These are phyloP conservation scores for Lactarius sanguifluus DNA, from an alignment of 768 basidiomycete genomes.

Conservation along the genomic window DNA sequence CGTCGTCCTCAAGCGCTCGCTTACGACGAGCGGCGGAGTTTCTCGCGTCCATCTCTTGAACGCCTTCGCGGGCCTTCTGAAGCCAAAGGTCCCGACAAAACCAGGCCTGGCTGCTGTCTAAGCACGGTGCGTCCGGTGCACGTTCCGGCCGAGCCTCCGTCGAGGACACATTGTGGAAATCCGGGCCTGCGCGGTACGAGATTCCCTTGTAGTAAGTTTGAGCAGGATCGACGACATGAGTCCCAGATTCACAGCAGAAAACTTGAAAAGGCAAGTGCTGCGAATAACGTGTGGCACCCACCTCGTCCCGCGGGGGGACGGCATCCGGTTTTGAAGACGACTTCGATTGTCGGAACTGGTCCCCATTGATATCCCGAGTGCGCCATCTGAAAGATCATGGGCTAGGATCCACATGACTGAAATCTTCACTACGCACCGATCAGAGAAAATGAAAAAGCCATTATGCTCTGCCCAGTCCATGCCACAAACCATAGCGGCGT, in stretches of 20 bases:
- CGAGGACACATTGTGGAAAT: constrained; percentile 77
- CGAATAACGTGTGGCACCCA: constrained; percentile 79
- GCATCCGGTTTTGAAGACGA: constrained; percentile 88
- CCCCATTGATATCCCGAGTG: constrained; percentile 96
- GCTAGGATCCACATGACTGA: not conserved
- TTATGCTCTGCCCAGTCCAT: constrained; percentile 99
- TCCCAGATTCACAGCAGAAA: constrained; percentile 98
- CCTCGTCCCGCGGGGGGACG: constrained; percentile 87
- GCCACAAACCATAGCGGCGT: constrained; percentile 98
- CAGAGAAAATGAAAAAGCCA: constrained; percentile 97
- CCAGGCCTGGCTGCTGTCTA: constrained; percentile 97
- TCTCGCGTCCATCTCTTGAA: constrained; percentile 49
- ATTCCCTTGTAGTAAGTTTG: constrained; percentile 96
- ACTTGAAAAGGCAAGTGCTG: constrained; percentile 97
- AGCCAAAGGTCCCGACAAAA: constrained; percentile 98
- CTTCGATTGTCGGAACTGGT: constrained; percentile 96
- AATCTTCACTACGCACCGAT: constrained; percentile 54
- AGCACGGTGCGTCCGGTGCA: constrained; percentile 79
- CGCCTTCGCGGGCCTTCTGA: constrained; percentile 76
- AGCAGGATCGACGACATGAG: constrained; percentile 92
- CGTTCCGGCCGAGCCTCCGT: constrained; percentile 55
- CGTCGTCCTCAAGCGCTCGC: constrained; percentile 36
- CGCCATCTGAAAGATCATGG: constrained; percentile 66
- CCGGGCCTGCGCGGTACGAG: constrained; percentile 74
- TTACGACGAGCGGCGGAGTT: constrained; percentile 30